These are phyloP conservation scores for Apophysomyces trapeziformis DNA, from an alignment of 371 early-diverging fungal species.

Conservation along the genomic window DNA sequence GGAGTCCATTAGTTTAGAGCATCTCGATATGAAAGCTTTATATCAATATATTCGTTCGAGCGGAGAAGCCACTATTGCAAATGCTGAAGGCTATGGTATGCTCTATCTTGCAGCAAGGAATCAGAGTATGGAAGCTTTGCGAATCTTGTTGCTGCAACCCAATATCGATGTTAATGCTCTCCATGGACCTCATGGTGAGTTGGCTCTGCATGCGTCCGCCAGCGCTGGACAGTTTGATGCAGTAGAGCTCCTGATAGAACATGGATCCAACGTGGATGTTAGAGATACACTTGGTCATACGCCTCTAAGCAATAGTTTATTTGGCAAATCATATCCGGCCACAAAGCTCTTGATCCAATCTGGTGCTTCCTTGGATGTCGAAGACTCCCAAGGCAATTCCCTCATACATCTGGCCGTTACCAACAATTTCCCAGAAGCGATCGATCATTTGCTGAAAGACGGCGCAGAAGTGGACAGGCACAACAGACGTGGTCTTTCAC, in stretches of 20 bases:
- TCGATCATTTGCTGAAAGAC: constrained; percentile 29
- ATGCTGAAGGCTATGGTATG: constrained; percentile 42
- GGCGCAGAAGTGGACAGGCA: constrained; percentile 28
- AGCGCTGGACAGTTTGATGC: constrained; percentile 38
- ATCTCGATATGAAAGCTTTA: constrained; percentile 44
- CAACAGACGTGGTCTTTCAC: constrained; percentile 44
- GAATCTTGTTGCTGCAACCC: constrained; percentile 45
- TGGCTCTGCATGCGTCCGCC: constrained; percentile 49
- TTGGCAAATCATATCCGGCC: constrained; percentile 34
- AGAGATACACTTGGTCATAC: constrained; percentile 74
- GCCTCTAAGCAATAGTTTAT: constrained; percentile 49
- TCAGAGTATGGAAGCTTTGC: constrained; percentile 44
- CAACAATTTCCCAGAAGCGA: constrained; percentile 31
- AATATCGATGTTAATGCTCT: constrained; percentile 35
- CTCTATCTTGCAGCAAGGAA: constrained; percentile 50
- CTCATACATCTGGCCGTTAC: constrained; percentile 56
- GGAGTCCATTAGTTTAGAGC: constrained; percentile 32
- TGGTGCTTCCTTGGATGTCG: constrained; percentile 45
- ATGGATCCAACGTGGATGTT: constrained; percentile 49
- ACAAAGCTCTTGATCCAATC: constrained; percentile 37
- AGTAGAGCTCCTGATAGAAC: constrained; percentile 49
- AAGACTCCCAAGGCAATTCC: constrained; percentile 70
- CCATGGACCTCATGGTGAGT: constrained; percentile 51
- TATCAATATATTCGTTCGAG: constrained; percentile 44
- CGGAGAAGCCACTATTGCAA: constrained; percentile 22